Conservation (phyloP, 2,329 filamentous ascomycete genomes). For the Alternaria metachromatica region DNA sequence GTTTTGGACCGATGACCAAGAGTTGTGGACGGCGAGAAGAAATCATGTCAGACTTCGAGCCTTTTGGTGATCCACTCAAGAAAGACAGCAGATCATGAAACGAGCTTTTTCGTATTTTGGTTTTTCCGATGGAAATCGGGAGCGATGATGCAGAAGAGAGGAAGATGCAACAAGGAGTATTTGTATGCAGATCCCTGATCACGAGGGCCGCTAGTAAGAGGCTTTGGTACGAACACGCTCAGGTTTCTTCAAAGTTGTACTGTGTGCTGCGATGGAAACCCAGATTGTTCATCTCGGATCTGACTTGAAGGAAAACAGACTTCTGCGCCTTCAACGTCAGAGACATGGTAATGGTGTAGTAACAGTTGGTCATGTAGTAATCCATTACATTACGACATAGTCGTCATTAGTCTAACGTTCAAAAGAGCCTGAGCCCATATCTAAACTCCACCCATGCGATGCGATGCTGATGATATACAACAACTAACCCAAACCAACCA, state of each 20-base stretch:
- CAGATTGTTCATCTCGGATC: not conserved
- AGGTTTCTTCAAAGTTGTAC: no score
- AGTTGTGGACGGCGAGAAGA: no score
- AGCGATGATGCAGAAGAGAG: no score
- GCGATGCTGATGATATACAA: not conserved
- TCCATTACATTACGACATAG: conserved; percentile 7
- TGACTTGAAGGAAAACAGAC: not conserved
- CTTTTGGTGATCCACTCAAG: no score
- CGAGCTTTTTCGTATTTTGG: no score
- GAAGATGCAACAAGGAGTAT: no score
- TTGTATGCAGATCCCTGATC: not conserved
- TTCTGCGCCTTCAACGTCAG: rapidly evolving
- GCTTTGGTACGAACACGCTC: not conserved
- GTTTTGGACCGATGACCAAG: no score
- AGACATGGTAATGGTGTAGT: rapidly evolving
- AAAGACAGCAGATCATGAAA: no score
- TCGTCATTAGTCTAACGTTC: conserved; percentile 5
- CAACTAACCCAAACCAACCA: not conserved
- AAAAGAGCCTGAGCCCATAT: not conserved
- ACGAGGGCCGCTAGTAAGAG: not conserved
- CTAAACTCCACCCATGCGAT: not conserved
- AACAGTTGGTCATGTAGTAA: not conserved
- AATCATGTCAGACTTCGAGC: no score
- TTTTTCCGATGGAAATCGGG: no score
- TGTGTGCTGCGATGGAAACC: not conserved